These are phyloP conservation scores for Chaetomium fimeti DNA, from an alignment of 495 filamentous ascomycete species.

Conservation along the genomic window DNA sequence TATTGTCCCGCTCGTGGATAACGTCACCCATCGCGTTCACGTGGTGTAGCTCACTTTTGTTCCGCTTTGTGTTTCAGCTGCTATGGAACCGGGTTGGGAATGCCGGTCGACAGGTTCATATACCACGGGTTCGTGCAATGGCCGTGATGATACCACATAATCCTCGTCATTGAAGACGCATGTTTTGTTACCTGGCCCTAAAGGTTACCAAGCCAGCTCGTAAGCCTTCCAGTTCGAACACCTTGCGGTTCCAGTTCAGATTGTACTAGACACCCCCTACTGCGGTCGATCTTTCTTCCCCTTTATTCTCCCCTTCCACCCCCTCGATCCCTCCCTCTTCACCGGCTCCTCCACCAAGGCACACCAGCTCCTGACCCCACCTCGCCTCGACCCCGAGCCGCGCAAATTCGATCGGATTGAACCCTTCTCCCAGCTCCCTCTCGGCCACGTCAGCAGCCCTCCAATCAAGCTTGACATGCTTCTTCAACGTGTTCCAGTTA, in stretches of 20 bases:
- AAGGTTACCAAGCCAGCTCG: not conserved
- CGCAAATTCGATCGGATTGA: slow-evolving; percentile 1
- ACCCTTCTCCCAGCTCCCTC: not conserved
- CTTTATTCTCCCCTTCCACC: not conserved
- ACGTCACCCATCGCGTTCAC: slow-evolving; percentile 3
- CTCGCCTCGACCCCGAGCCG: not conserved
- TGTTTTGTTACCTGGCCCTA: not conserved
- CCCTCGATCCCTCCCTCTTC: not conserved
- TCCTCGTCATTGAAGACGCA: not conserved
- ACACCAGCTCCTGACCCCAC: not conserved
- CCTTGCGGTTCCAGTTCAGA: not conserved
- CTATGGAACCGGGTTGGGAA: not conserved
- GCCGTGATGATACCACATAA: not conserved
- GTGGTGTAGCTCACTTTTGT: not conserved
- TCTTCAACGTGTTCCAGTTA: not conserved
- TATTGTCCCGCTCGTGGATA: not conserved
- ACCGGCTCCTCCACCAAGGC: not conserved
- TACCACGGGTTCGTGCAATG: not conserved
- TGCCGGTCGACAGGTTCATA: not conserved
- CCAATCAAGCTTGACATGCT: not conserved
- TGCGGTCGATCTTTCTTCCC: not conserved
- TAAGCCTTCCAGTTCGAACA: not conserved
- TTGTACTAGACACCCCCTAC: not conserved
- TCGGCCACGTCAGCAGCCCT: not conserved
- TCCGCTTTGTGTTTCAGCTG: too few relatives aligned